Percentiles rank a stretch among this genome's conserved stretches.
Conservation (phyloP, 73 alveolate species). For the Paramecium tetraurelia region DNA sequence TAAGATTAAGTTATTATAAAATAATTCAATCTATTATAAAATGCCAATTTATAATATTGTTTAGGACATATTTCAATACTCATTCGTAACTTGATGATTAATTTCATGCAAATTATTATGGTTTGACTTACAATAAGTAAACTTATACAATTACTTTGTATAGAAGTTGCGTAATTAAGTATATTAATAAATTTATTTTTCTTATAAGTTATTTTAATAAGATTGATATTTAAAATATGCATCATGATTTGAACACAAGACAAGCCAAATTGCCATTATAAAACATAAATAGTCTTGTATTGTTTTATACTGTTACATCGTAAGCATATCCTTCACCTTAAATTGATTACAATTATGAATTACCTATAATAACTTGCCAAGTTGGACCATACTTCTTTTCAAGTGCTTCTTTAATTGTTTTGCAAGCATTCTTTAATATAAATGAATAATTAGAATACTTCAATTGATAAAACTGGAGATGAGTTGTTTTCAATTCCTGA, state of each 20-base stretch:
- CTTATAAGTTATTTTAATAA: background rate
- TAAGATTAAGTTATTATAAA: background rate
- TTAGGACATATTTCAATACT: too few relatives aligned
- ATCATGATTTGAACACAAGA: conserved; percentile 59
- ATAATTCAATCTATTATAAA: too few relatives aligned
- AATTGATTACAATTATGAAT: background rate
- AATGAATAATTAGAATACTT: background rate
- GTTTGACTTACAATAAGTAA: too few relatives aligned
- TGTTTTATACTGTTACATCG: conserved; percentile 60
- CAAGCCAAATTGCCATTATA: conserved; percentile 63
- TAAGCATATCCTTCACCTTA: conserved; percentile 67
- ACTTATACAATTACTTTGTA: background rate
- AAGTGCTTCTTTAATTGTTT: conserved; percentile 57
- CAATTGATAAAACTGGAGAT: conserved; percentile 11
- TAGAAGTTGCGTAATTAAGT: background rate
- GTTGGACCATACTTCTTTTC: conserved; percentile 65
- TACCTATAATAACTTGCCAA: conserved; percentile 63
- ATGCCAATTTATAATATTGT: too few relatives aligned
- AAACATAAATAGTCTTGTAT: conserved; percentile 62
- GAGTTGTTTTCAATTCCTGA: conserved; percentile 66
- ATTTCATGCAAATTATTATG: background rate
- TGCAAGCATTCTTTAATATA: conserved; percentile 55
- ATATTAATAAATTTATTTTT: too few relatives aligned
- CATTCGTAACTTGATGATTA: too few relatives aligned
- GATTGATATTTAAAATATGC: background rate